Evolutionary conservation across 768 basidiomycete genomes (phyloP), one percentile per base, ranked within the genome.

Genomic region (Hebeloma cylindrosporum): DNA sequence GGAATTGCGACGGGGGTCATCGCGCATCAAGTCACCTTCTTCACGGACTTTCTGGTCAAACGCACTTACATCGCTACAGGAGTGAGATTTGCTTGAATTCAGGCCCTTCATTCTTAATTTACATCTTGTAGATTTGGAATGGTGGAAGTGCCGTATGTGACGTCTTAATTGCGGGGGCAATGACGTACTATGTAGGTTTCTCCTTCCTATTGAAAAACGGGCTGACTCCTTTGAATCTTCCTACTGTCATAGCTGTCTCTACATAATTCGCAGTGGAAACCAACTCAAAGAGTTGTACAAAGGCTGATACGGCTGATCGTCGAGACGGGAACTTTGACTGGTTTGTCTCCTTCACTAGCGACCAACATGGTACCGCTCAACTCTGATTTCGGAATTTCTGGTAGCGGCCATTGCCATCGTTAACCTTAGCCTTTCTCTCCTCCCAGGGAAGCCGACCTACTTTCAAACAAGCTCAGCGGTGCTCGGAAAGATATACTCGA

Each of bases 101-200:
- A 27, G n/a, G 20, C 21, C 14, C 7, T 23, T 22, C 30, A 30
- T 31, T 3, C 14, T 9, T n/a, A 30, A 8, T 30, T 31, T 27
- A 30, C 27, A 4, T 43, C 14, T 30, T 32, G 10, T 27, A 54
- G 50, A n/a, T 54, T 20, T 54, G 53, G 53, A 44, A 48, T 26
- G 53, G 38, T 11, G 49, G 46, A 5, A 45, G 49, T 16, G 49
- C 49, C n/a, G 16, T 45, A 4, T 54, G 53, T 27, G 49, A 54
- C 31, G 21, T 54, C 0, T 21, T 54, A 7, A 58, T 58, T 27
- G 51, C 57, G 3, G 44, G 35, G 26, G 27, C 37, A 14, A 58
- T 58, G 57, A 43, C 44, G 2, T 51, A 49, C 32, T 48, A 43
- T 27, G 57, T 58, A 43, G 31, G 57, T 47, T 4, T 11, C 11